phyloP scores from a whole-genome alignment of 2,329 filamentous ascomycete genomes.

The Fusarium musae region DNA sequence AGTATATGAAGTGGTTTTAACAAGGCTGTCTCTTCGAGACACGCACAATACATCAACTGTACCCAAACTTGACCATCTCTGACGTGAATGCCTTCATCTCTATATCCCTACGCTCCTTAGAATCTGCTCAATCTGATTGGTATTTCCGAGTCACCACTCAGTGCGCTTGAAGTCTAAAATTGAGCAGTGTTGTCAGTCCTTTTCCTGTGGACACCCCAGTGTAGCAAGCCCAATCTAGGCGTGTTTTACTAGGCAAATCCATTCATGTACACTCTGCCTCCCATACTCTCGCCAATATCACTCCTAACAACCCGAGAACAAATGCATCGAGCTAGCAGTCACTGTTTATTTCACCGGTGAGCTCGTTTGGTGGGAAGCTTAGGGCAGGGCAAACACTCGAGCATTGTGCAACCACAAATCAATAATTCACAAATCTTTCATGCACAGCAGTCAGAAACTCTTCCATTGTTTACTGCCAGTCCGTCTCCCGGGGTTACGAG shows the following conservation, averaged over 20 bases:
- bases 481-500: background rate
- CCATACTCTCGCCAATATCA: fast-evolving
- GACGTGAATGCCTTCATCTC: background rate
- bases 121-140: fast-evolving
- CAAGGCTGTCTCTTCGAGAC: background rate
- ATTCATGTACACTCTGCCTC: background rate
- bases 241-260: background rate
- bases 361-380: background rate
- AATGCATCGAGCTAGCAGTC: background rate
- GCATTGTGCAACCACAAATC: background rate
- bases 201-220: background rate
- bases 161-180: background rate
- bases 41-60: constrained; percentile 1
- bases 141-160: background rate
- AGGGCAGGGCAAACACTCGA: constrained; percentile 16
- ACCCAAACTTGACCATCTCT: constrained; percentile 6
- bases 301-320: fast-evolving
- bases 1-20: background rate
- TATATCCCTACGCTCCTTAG: background rate
- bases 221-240: background rate
- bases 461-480: background rate
- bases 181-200: background rate
- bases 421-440: background rate
- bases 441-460: fast-evolving
- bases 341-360: background rate